Conservation (phyloP, 495 filamentous ascomycete species). For the Podospora fimiseda region DNA sequence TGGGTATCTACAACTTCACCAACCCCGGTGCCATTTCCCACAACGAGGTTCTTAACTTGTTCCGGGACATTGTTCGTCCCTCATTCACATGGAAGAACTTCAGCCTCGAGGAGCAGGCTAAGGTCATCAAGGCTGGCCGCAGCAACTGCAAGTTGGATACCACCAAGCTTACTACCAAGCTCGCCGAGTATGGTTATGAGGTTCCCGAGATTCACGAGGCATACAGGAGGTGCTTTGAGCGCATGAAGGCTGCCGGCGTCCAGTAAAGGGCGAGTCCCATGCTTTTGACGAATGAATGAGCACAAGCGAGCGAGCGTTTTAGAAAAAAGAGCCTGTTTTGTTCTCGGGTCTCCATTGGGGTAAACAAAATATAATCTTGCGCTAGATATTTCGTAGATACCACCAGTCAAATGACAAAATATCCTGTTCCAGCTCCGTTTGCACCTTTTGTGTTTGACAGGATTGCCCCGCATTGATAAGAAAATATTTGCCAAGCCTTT, state of each 20-base stretch:
- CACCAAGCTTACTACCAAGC: slow-evolving; percentile 52
- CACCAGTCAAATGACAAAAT: too few species aligned
- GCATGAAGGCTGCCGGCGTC: slow-evolving; percentile 54
- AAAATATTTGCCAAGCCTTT: background rate
- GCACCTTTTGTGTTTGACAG: background rate
- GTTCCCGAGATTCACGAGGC: slow-evolving; percentile 59
- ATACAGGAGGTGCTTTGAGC: slow-evolving; percentile 55
- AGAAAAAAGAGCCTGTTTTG: background rate
- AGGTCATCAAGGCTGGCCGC: slow-evolving; percentile 58
- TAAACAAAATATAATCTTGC: background rate
- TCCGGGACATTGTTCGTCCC: slow-evolving; percentile 56
- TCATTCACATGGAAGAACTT: slow-evolving; percentile 62
- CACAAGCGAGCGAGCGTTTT: background rate
- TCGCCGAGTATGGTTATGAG: slow-evolving; percentile 52
- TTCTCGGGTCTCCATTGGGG: too few species aligned
- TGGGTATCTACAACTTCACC: slow-evolving; percentile 62
- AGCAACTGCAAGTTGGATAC: slow-evolving; percentile 60
- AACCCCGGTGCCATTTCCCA: slow-evolving; percentile 63
- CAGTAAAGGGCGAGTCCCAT: slow-evolving; percentile 23
- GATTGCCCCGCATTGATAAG: background rate
- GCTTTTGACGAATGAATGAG: too few species aligned
- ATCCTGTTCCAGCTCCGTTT: background rate
- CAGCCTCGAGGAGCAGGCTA: slow-evolving; percentile 56
- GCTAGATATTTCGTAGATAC: too few species aligned
- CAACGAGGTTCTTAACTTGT: slow-evolving; percentile 58